Base-by-base conservation (phyloP, 176 grass and related monocot species). In the Aegilops longissima region DNA sequence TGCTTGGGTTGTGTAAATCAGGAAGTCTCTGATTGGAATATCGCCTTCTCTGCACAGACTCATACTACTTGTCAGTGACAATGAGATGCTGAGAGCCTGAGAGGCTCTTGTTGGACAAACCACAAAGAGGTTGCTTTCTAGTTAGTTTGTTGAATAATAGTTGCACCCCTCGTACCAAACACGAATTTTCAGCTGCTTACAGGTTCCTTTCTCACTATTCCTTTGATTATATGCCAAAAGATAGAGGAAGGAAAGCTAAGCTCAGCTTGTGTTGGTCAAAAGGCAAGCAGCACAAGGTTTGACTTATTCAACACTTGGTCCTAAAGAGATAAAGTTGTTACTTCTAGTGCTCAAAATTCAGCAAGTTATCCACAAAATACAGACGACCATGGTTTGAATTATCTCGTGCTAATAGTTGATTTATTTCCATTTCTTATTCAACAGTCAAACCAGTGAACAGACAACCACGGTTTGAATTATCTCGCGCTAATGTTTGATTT, bases 281-380 rank as follows among this genome's bases (percentile, higher is more conserved):
- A 51, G 3, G 23, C 1, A 74, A 59, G 62, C 47, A 49, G 1
- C 45, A 68, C 68, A 87, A 63, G 61, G 27, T 87, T 67, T 87
- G 68, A 74, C 42, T 27, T 73, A 67, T 44, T 39, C 13, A 29
- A 70, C 14, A 51, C 62, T 30, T 24, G 30, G 13, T 18, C 54
- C 8, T 74, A 13, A 16, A 58, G 3, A 49, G 10, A 24, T 27
- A 69, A 23, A 6, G 0, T 17, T 40, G 17, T 66, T 52, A 66
- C 17, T 39, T 73, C 12, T 23, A 23, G 24, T 69, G 20, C 47
- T 16, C 70, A 76, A 16, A 76, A 34, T 86, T 83, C 80, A 66
- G 52, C 3, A 72, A 58, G 24, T 71, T 82, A 74, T 85, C 54
- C 56, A 73, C 27, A 86, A 52, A 49, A 24, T 16, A 40, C 21